Evolutionary conservation across 208 protist genomes (phyloP), one percentile per base, ranked within the genome.

Genomic region (Perkinsela sp.): DNA sequence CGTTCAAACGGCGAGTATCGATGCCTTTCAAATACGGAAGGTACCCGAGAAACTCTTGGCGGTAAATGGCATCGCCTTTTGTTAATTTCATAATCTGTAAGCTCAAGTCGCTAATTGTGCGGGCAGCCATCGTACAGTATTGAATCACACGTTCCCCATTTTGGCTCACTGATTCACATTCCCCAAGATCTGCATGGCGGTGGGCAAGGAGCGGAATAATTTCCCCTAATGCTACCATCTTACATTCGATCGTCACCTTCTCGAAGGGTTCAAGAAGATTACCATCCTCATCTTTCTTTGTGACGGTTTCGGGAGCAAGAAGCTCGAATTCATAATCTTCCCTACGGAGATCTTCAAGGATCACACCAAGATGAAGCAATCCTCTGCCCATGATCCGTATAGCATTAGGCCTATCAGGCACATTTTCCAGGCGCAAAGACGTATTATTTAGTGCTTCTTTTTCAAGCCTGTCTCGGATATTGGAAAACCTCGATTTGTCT

Each of bases 301-400:
- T 92, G 2, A 96, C 68, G n/a, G 95, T 84, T 32, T 71, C 67
- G 29, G 94, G 93, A n/a, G 91, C 90, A 67, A 84, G 92, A 68
- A 97, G 82, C 65, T 90, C 77, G 70, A 97, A 86, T 76, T 97
- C 94, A 72, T 90, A 96, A 29, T 93, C 93, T 72, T 97, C 93
- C 69, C 94, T 85, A 31, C 94, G 82, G 93, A 97, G 95, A 31
- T 94, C 92, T 70, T 97, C 93, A 65, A 97, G 85, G 67, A 97
- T 89, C 29, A 97, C 89, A 68, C 89, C 94, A 13, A 97, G 81
- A 76, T 98, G 95, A 74, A 98, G 81, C 66, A 94, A 91, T 29
- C 94, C 94, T 66, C 94, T 80, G 32, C 93, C 94, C 73, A 81
- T 79, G 69, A 97, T 70, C 31, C 83, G 70, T 31, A 83, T 90